These are phyloP conservation scores for Lycium ferocissimum DNA, from an alignment of 257 asterid species.

Conservation along the genomic window DNA sequence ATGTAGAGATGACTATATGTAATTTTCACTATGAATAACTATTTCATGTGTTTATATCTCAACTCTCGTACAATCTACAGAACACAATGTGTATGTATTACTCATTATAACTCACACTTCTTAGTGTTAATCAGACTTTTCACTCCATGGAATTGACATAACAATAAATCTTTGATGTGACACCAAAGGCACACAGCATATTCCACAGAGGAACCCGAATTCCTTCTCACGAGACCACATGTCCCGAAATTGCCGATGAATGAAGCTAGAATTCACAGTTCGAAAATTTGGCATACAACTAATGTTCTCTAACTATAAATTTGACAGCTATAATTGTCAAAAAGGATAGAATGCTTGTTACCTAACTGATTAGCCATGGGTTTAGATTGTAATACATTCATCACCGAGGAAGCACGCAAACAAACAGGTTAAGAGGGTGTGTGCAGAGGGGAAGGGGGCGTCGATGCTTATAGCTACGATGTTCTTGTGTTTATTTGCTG, in stretches of 20 bases:
- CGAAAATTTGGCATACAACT: neutral
- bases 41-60: neutral
- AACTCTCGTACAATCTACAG: neutral
- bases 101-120: neutral
- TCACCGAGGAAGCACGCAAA: constrained; percentile 11
- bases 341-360: neutral
- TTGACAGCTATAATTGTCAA: neutral
- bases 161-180: neutral
- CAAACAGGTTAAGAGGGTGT: neutral
- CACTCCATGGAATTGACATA: neutral
- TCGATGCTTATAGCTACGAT: neutral
- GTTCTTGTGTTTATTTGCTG: neutral
- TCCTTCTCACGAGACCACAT: neutral
- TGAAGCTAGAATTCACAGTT: neutral
- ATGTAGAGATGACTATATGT: neutral
- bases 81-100: too few relatives aligned
- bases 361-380: constrained; percentile 9
- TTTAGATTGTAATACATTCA: constrained; percentile 28
- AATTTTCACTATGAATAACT: neutral
- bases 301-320: neutral
- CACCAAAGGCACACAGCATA: neutral
- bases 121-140: neutral
- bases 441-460: neutral
- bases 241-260: neutral
- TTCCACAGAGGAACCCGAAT: neutral